phyloP scores from a whole-genome alignment of 2,329 filamentous ascomycete genomes.

The Aspergillus phoenicis region DNA sequence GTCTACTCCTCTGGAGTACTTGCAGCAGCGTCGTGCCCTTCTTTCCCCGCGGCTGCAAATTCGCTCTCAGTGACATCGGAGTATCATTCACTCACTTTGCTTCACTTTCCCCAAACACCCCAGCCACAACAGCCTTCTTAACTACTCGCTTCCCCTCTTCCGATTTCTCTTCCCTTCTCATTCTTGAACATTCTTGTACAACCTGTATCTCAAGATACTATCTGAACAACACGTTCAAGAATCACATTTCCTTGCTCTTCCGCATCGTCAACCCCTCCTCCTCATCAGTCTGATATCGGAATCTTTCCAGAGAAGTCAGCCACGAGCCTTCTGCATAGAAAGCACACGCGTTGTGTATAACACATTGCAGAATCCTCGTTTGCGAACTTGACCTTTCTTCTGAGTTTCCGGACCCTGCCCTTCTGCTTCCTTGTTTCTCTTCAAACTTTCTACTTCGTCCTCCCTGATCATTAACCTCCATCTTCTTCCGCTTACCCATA shows the following conservation, averaged over 20 bases:
- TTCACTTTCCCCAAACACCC: background rate
- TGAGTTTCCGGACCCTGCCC: too few species aligned
- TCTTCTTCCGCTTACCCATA: background rate
- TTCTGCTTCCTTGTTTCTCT: background rate
- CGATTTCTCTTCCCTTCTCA: background rate
- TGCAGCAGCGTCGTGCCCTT: background rate
- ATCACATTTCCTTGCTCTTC: background rate
- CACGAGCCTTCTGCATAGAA: background rate
- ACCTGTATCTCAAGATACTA: background rate
- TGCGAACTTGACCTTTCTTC: background rate
- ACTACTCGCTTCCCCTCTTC: background rate
- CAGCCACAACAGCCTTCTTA: background rate
- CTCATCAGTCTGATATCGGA: background rate
- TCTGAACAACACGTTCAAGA: background rate
- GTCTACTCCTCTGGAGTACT: background rate
- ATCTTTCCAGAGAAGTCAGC: background rate
- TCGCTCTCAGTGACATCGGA: background rate
- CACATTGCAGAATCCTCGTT: background rate
- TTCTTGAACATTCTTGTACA: background rate
- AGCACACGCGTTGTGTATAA: background rate
- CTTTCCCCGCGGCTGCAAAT: background rate
- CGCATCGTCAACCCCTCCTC: background rate
- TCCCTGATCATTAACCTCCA: background rate
- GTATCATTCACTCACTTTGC: slow-evolving; percentile 1
- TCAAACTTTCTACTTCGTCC: background rate